Percentiles rank a stretch among this genome's conserved stretches.
These are phyloP conservation scores for Macroventuria anomochaeta DNA, from an alignment of 2,329 filamentous ascomycete species.

Conservation along the genomic window DNA sequence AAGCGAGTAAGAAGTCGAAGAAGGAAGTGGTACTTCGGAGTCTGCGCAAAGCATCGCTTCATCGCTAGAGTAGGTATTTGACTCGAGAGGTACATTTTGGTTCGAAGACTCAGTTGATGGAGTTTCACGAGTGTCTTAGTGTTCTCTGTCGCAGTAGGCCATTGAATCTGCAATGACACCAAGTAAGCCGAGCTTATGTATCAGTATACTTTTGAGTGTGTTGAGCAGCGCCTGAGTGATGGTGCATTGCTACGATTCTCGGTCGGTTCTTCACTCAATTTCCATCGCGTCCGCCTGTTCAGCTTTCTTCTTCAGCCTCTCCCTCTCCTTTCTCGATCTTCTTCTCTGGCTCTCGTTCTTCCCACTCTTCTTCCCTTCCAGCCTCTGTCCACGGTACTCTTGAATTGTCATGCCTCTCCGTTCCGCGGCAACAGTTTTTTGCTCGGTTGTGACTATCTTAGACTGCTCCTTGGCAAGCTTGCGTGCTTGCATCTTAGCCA, in stretches of 20 bases:
- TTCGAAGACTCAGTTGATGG: too few relatives aligned
- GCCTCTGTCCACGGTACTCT: constrained; percentile 5
- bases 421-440: constrained; percentile 24
- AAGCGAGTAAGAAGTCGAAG: too few relatives aligned
- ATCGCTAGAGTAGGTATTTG: too few relatives aligned
- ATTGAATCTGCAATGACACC: too few relatives aligned
- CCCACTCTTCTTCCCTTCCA: constrained; percentile 5
- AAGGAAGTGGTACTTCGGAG: too few relatives aligned
- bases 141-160: too few relatives aligned
- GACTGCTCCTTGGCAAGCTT: constrained; percentile 16
- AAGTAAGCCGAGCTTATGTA: too few relatives aligned
- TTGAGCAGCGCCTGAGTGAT: too few relatives aligned
- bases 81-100: too few relatives aligned
- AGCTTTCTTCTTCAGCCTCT: constrained; percentile 11
- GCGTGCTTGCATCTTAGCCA: constrained; percentile 28
- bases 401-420: constrained; percentile 23
- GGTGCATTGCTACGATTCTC: background rate
- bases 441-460: constrained; percentile 15
- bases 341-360: constrained; percentile 9
- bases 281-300: constrained; percentile 18
- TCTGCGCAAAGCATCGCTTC: too few relatives aligned
- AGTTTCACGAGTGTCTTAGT: too few relatives aligned
- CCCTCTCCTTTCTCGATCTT: constrained; percentile 13
- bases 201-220: too few relatives aligned
- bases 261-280: background rate